Base-by-base conservation (phyloP, 2,329 filamentous ascomycete genomes). In the Talaromyces sp. region DNA sequence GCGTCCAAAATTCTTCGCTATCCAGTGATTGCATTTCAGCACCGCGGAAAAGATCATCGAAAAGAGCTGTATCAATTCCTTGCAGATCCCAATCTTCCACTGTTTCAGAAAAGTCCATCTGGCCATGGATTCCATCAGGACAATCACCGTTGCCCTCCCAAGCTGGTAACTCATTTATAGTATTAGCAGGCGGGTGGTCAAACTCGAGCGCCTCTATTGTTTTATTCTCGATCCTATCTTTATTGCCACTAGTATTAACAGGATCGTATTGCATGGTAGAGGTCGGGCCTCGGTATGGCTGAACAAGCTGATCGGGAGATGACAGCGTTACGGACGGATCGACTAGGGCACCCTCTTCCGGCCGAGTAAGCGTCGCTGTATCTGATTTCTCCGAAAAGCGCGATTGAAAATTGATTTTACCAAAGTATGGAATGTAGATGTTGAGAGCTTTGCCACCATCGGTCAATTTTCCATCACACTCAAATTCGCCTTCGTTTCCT, bases 401-500 rank as follows among this genome's bases (percentile, higher is more conserved):
- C 27, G 58, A 58, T 32, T 65, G 60, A 19, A 77, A 71, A 40
- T 65, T 69, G 20, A 79, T 67, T 2, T 62, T 69, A 0, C 75
- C 74, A 17, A 77, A 63, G 39, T 75, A 73, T 0, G 77, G 77
- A 20, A 79, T 70, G 17, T 68, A 60, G 4, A 80, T 72, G 11
- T 61, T 56, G 4, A 77, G 42, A 3, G 60, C 50, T 1, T 60
- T 55, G 13, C 45, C 52, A 17, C 16, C 52, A 7, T 65, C 61
- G 3, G 49, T 51, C 6, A 60, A 52, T 7, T 63, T 58, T 37
- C 64, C 62, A 14, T 65, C 62, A 6, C 62, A 56, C 3, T 70
- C 69, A 1, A 60, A 43, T 13, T 61, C 59, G 2, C 56, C 60
- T 1, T 33, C 50, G 0, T 47, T 50, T 4, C 54, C 57, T 3